Conservation (phyloP, 1,139 yeast species). For the Blastobotrys arbuscula region DNA sequence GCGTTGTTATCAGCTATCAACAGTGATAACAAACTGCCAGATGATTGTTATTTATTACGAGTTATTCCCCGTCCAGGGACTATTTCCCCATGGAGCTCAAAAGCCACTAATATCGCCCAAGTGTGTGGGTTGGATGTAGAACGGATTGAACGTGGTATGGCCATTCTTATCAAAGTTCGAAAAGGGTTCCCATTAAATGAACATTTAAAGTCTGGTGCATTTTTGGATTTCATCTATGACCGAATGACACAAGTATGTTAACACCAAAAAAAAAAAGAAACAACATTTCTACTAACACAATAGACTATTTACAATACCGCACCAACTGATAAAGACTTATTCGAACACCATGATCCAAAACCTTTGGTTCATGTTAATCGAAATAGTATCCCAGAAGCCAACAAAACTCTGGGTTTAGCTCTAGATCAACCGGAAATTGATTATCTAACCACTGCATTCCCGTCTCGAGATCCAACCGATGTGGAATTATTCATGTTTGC, state of each 20-base stretch:
- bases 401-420: constrained; percentile 83
- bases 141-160: constrained; percentile 87
- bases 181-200: constrained; percentile 60
- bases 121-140: constrained; percentile 81
- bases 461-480: constrained; percentile 93
- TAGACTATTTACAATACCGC: constrained; percentile 29
- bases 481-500: constrained; percentile 99
- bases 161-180: constrained; percentile 63
- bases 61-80: constrained; percentile 93
- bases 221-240: constrained; percentile 74
- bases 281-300: not conserved
- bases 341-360: constrained; percentile 74
- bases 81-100: constrained; percentile 98
- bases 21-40: constrained; percentile 35
- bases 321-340: constrained; percentile 65
- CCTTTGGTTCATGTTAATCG: constrained; percentile 69
- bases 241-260: constrained; percentile 80
- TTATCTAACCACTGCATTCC: constrained; percentile 67
- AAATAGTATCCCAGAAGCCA: constrained; percentile 65
- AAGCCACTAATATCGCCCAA: constrained; percentile 90
- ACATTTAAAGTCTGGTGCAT: constrained; percentile 46
- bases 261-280: not conserved
- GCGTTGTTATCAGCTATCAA: constrained; percentile 36
- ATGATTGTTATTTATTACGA: constrained; percentile 59
- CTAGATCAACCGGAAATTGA: constrained; percentile 89